Conservation (phyloP, 2,329 filamentous ascomycete species). For the Raffaelea albimanens region DNA sequence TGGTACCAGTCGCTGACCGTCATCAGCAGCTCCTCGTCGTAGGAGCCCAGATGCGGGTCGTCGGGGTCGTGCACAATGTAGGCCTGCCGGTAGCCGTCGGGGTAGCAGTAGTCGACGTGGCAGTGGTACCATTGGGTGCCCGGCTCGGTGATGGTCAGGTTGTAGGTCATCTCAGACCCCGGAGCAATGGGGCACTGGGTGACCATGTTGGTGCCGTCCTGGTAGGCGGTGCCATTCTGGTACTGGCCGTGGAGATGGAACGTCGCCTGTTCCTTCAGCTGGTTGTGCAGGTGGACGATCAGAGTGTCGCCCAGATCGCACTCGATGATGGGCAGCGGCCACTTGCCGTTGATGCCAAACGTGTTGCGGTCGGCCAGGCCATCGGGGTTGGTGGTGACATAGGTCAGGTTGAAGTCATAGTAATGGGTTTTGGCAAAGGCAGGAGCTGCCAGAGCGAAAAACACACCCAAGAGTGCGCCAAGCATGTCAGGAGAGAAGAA, state of each 20-base stretch:
- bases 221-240: constrained; percentile 56
- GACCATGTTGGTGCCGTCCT: constrained; percentile 60
- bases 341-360: constrained; percentile 67
- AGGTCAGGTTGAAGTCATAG: constrained; percentile 60
- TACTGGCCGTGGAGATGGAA: constrained; percentile 63
- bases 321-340: constrained; percentile 60
- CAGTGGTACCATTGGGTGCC: constrained; percentile 76
- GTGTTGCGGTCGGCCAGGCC: constrained; percentile 50
- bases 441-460: constrained; percentile 23
- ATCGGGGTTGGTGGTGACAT: constrained; percentile 64
- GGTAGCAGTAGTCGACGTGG: constrained; percentile 57
- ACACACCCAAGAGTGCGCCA: neutral
- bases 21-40: constrained; percentile 54
- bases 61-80: constrained; percentile 38
- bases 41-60: constrained; percentile 43
- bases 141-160: constrained; percentile 49
- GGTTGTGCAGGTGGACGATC: constrained; percentile 48
- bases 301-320: constrained; percentile 52
- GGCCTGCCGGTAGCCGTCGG: constrained; percentile 40
- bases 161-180: constrained; percentile 55
- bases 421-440: constrained; percentile 32
- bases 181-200: constrained; percentile 59
- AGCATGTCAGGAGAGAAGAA: neutral
- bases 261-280: constrained; percentile 51
- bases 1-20: constrained; percentile 66